Percentiles rank a stretch among this genome's conserved stretches.
phyloP scores from a whole-genome alignment of 2,329 filamentous ascomycete species.

The Epichloe uncinata region DNA sequence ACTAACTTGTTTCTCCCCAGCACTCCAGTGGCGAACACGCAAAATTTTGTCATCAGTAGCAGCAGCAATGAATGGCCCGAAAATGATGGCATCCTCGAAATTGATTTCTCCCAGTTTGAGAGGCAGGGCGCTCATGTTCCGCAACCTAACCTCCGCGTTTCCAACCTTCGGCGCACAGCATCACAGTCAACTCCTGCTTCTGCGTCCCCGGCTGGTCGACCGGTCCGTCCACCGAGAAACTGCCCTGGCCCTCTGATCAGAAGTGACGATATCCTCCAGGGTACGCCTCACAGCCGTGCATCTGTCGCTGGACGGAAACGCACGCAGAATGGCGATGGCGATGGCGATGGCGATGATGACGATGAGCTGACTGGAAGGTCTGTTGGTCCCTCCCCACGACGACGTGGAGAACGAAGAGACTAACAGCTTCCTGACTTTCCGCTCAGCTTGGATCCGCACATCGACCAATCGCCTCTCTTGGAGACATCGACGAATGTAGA shows the following conservation, averaged over 20 bases:
- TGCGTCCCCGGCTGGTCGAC: background rate
- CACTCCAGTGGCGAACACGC: constrained; percentile 2
- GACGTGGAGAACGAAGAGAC: constrained; percentile 2
- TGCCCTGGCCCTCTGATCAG: background rate
- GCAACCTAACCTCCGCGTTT: constrained; percentile 1
- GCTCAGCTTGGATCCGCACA: background rate
- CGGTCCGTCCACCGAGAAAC: background rate
- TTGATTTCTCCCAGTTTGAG: constrained; percentile 2
- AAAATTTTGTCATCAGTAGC: background rate
- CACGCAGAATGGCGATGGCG: background rate
- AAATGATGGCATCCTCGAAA: constrained; percentile 1
- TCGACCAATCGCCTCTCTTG: background rate
- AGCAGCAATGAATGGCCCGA: background rate
- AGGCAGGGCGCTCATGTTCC: background rate
- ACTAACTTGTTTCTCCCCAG: background rate
- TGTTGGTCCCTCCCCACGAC: constrained; percentile 4
- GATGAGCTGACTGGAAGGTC: constrained; percentile 2
- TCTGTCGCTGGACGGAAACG: background rate
- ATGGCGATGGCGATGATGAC: background rate
- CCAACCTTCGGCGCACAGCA: background rate
- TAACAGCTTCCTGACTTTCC: background rate
- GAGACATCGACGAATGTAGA: background rate
- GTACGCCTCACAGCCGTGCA: background rate
- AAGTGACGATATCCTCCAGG: no score
- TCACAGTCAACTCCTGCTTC: background rate